These are phyloP conservation scores for Myxozyma nipponensis DNA, from an alignment of 805 yeast genomes.

Conservation along the genomic window DNA sequence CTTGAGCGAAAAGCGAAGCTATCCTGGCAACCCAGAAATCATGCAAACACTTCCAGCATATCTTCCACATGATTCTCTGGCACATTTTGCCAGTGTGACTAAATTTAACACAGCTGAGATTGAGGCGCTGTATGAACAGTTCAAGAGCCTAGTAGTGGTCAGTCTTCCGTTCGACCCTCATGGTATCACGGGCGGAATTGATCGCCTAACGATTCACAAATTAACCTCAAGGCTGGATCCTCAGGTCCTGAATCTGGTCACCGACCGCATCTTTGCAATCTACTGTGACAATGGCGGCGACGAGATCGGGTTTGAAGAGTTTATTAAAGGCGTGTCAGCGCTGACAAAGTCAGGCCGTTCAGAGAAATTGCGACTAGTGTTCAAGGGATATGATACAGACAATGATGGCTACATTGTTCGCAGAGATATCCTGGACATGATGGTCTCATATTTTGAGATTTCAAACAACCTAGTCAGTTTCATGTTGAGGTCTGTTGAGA, in stretches of 20 bases:
- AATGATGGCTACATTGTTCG: slow-evolving; percentile 18
- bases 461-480: slow-evolving; percentile 17
- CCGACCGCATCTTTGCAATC: slow-evolving; percentile 21
- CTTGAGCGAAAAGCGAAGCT: slow-evolving; percentile 27
- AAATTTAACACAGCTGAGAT: slow-evolving; percentile 19
- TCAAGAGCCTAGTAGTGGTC: slow-evolving; percentile 6
- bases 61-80: slow-evolving; percentile 1
- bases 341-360: slow-evolving; percentile 13
- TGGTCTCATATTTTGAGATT: slow-evolving; percentile 22
- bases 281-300: slow-evolving; percentile 29
- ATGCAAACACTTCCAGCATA: slow-evolving; percentile 9
- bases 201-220: slow-evolving; percentile 7
- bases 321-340: slow-evolving; percentile 7
- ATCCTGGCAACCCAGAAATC: slow-evolving; percentile 20
- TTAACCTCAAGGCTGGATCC: slow-evolving; percentile 17
- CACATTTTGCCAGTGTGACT: not conserved
- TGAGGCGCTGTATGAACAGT: slow-evolving; percentile 28
- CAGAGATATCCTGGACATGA: slow-evolving; percentile 12
- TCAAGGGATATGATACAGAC: slow-evolving; percentile 19
- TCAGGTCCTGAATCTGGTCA: slow-evolving; percentile 22
- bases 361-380: slow-evolving; percentile 12
- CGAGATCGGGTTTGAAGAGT: slow-evolving; percentile 29
- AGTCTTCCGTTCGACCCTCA: slow-evolving; percentile 4
- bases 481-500: slow-evolving; percentile 17
- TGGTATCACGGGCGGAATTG: slow-evolving; percentile 11